phyloP scores from a whole-genome alignment of 805 yeast genomes.

The Pichia gijzeniarum region DNA sequence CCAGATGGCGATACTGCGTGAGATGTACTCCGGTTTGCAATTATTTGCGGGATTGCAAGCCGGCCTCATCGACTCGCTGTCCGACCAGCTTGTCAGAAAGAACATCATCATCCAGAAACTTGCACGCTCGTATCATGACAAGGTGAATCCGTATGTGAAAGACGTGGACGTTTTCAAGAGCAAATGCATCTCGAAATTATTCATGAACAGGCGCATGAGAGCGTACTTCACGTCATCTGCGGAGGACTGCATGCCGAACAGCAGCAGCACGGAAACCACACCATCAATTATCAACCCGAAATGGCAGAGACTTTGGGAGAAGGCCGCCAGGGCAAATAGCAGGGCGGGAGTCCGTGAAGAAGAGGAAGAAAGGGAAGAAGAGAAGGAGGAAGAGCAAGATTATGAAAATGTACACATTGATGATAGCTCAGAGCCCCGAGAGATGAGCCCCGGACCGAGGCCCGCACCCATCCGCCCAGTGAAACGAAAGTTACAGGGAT shows the following conservation, averaged over 20 bases:
- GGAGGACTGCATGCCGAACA: not conserved
- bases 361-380: not conserved
- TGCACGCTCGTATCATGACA: conserved; percentile 2
- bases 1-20: not conserved
- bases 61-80: not conserved
- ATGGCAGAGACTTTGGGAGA: not conserved
- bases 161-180: not conserved
- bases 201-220: not conserved
- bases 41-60: not conserved
- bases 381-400: not conserved
- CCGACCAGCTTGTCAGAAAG: conserved; percentile 2
- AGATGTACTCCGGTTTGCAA: not conserved
- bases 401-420: not conserved
- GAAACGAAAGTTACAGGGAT: conserved; percentile 8
- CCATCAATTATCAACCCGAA: not conserved
- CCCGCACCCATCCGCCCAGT: too few relatives aligned
- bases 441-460: not conserved
- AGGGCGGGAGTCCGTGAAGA: too few relatives aligned
- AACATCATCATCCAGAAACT: conserved; percentile 4
- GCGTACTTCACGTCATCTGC: not conserved
- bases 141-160: not conserved
- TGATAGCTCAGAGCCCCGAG: not conserved
- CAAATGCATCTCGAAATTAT: not conserved
- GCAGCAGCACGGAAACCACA: too few relatives aligned
- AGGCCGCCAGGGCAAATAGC: not conserved